phyloP scores from a whole-genome alignment of 108 stramenopile genomes.

The Phaeodactylum tricornutum region DNA sequence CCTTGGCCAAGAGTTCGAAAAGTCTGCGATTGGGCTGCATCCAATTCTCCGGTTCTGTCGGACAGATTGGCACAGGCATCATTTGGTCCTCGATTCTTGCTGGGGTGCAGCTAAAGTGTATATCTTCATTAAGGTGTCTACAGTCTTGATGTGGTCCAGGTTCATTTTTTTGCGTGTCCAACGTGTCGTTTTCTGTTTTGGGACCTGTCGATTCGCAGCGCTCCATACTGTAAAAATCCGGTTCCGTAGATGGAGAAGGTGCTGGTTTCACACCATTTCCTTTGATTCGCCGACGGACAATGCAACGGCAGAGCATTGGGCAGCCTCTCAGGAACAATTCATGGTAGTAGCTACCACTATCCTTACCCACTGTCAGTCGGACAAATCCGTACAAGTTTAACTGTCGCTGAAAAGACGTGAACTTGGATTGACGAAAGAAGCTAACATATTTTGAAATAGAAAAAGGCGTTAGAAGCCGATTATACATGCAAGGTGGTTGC shows the following conservation, averaged over 20 bases:
- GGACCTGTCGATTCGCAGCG: no score
- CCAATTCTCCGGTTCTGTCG: no score
- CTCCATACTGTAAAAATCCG: constrained; percentile 32
- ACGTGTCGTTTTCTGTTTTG: no score
- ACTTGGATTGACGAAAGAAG: constrained; percentile 14
- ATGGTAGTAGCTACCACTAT: constrained; percentile 49
- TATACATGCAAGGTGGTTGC: not conserved
- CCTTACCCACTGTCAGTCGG: constrained; percentile 27
- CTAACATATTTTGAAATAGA: not conserved
- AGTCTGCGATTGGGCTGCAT: no score
- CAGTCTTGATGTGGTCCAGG: no score
- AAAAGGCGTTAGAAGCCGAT: not conserved
- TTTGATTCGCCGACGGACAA: constrained; percentile 30
- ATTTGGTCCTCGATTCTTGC: no score
- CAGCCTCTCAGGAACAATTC: constrained; percentile 50
- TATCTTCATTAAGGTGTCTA: no score
- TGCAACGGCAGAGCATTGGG: constrained; percentile 26
- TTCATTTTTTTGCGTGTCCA: no score
- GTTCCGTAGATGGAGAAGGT: constrained; percentile 27
- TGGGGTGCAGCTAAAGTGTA: no score
- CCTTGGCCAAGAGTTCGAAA: no score
- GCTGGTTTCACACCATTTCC: constrained; percentile 30
- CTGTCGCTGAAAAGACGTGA: constrained; percentile 23
- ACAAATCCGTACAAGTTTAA: constrained; percentile 43
- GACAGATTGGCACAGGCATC: no score